Conservation (phyloP, 129 eudicot genomes). For the Pulicaria dysenterica region DNA sequence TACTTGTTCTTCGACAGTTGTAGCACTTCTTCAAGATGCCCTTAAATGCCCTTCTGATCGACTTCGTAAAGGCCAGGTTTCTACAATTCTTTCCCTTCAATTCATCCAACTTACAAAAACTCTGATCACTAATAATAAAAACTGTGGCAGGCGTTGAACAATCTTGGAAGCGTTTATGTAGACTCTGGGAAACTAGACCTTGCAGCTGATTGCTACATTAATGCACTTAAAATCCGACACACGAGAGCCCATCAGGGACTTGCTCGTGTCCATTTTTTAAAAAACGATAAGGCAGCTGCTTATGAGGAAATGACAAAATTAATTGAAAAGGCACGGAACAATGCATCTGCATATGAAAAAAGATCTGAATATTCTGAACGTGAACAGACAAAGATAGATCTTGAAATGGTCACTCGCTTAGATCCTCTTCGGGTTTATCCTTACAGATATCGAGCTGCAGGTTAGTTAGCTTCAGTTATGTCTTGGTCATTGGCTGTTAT, state of each 20-base stretch:
- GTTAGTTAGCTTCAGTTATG: slow-evolving; percentile 44
- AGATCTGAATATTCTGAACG: slow-evolving; percentile 97
- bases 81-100: slow-evolving; percentile 10
- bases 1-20: slow-evolving; percentile 82
- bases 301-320: slow-evolving; percentile 91
- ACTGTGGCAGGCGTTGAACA: slow-evolving; percentile 77
- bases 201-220: slow-evolving; percentile 95
- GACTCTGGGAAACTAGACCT: slow-evolving; percentile 86
- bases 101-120: background rate
- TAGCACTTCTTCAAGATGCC: slow-evolving; percentile 92
- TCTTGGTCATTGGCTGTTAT: background rate
- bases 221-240: slow-evolving; percentile 93
- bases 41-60: slow-evolving; percentile 93
- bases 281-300: slow-evolving; percentile 81
- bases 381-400: slow-evolving; percentile 86
- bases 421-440: slow-evolving; percentile 99
- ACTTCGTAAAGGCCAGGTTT: slow-evolving; percentile 99
- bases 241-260: slow-evolving; percentile 99
- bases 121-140: background rate
- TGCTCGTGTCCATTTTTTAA: slow-evolving; percentile 93
- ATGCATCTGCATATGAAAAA: slow-evolving; percentile 97
- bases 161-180: slow-evolving; percentile 96
- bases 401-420: slow-evolving; percentile 87
- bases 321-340: slow-evolving; percentile 84
- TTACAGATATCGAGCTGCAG: slow-evolving; percentile 98